Evolutionary conservation across 2,329 filamentous ascomycete species (phyloP).

Genomic region (Polychaeton citri): DNA sequence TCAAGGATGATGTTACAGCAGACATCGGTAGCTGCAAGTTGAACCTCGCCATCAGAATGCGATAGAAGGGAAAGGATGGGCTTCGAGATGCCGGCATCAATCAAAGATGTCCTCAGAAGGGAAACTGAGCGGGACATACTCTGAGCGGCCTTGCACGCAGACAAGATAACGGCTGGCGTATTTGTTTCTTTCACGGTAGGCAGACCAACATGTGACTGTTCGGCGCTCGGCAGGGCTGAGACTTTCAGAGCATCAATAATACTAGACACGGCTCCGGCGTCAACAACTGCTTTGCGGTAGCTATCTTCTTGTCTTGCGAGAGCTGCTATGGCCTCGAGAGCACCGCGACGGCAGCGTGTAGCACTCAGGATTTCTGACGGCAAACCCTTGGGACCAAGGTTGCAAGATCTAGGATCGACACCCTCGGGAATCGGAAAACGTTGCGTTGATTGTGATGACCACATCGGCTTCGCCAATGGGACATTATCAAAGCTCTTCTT

Average conservation of each 20-base stretch:
- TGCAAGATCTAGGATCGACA: slow-evolving; percentile 19
- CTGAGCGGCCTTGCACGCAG: slow-evolving; percentile 69
- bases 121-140: slow-evolving; percentile 76
- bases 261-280: slow-evolving; percentile 66
- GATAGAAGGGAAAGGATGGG: slow-evolving; percentile 65
- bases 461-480: slow-evolving; percentile 37
- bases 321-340: slow-evolving; percentile 67
- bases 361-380: slow-evolving; percentile 52
- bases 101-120: slow-evolving; percentile 70
- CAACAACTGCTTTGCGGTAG: slow-evolving; percentile 69
- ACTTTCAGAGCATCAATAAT: slow-evolving; percentile 67
- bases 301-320: slow-evolving; percentile 70
- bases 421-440: slow-evolving; percentile 25
- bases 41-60: slow-evolving; percentile 63
- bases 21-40: slow-evolving; percentile 72
- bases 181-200: slow-evolving; percentile 50
- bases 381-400: slow-evolving; percentile 48
- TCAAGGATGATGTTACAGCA: slow-evolving; percentile 78
- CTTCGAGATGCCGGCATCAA: slow-evolving; percentile 69
- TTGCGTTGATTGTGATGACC: slow-evolving; percentile 20
- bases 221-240: slow-evolving; percentile 21
- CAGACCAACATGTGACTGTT: slow-evolving; percentile 18
- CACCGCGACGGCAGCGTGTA: slow-evolving; percentile 61
- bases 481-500: slow-evolving; percentile 54
- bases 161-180: slow-evolving; percentile 62